phyloP scores from a whole-genome alignment of 129 eudicot genomes.

The Silybum marianum region DNA sequence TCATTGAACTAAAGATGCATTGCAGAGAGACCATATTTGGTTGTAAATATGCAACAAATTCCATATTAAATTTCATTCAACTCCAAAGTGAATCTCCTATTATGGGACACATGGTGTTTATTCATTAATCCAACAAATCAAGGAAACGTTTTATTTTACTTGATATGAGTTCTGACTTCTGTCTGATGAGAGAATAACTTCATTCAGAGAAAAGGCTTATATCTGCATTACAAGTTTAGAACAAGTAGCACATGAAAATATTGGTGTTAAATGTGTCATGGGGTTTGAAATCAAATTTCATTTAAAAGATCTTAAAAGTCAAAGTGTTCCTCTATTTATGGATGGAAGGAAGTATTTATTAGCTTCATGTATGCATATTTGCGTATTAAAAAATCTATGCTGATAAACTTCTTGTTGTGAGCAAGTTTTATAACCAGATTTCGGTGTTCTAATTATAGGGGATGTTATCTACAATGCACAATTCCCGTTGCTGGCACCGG shows the following conservation, averaged over 20 bases:
- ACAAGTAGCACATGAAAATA: neutral
- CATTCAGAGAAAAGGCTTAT: neutral
- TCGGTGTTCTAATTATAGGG: conserved; percentile 48
- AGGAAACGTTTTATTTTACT: neutral
- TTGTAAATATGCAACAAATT: neutral
- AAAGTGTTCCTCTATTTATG: neutral
- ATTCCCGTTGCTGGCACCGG: conserved; percentile 78
- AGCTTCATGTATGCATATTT: neutral
- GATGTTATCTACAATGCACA: conserved; percentile 87
- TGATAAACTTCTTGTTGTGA: neutral
- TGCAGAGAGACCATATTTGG: neutral
- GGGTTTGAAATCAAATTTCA: neutral
- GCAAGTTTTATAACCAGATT: neutral
- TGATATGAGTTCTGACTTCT: neutral
- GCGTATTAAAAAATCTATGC: neutral
- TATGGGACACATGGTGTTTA: neutral
- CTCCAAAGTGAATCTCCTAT: neutral
- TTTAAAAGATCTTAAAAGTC: neutral
- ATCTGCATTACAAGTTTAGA: neutral
- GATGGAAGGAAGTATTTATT: neutral
- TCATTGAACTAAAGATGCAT: neutral
- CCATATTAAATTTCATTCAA: neutral
- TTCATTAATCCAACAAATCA: neutral
- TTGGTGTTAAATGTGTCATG: neutral
- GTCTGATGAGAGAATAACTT: neutral